A percentile compares a stretch with the other conserved stretches of the same genome.
phyloP scores from a whole-genome alignment of 2,329 filamentous ascomycete species.

The Ambrosiella xylebori region DNA sequence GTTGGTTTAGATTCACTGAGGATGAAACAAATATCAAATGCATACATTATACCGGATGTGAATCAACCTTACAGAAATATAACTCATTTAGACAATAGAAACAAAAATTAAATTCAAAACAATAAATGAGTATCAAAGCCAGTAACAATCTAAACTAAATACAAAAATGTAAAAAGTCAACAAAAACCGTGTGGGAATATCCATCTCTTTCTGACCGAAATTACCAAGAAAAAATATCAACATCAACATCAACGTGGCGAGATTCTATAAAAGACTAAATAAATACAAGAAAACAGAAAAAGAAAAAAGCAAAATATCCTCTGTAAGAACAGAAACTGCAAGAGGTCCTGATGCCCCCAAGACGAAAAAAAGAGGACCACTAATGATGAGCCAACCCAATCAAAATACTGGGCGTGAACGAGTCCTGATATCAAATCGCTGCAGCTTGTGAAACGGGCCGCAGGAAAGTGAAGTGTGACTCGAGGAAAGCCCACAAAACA shows the following conservation, averaged over 20 bases:
- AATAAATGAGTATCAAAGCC: background rate
- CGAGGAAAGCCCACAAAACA: background rate
- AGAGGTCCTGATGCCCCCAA: background rate
- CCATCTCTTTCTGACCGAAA: background rate
- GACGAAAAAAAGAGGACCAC: background rate
- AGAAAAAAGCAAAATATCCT: background rate
- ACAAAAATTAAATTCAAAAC: background rate
- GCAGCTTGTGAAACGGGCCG: background rate
- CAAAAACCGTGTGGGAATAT: background rate
- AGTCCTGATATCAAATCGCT: background rate
- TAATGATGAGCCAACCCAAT: background rate
- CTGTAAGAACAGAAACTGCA: slow-evolving; percentile 1
- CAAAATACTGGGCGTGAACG: background rate
- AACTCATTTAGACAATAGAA: background rate
- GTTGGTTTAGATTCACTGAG: background rate
- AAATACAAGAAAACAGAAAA: background rate
- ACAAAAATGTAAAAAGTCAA: background rate
- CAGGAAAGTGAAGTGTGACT: background rate
- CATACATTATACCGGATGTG: background rate
- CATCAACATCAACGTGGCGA: background rate
- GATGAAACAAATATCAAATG: background rate
- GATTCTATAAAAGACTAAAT: background rate
- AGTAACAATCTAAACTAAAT: background rate
- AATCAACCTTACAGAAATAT: background rate
- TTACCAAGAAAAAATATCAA: background rate